Base-by-base conservation (phyloP, 202 grass and related monocot genomes). In the Elaeis oleifera region DNA sequence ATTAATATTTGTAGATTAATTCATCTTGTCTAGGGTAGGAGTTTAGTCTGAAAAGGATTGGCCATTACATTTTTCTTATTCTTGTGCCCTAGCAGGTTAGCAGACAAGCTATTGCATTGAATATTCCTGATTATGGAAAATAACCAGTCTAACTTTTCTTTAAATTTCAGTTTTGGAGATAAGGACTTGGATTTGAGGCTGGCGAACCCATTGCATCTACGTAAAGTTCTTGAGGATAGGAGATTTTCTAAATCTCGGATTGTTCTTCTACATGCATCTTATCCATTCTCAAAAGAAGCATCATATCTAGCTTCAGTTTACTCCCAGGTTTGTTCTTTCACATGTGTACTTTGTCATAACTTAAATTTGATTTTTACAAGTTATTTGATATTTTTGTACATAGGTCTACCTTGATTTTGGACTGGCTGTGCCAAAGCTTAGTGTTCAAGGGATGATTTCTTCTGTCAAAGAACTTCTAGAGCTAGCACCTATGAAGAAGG, bases 381-480 rank as follows among this genome's bases (percentile, higher is more conserved):
- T 6, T 63, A 31, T 18, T 22, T 62, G 65, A 60, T 75, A 5
- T 64, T 54, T n/a, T 25, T 5, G 7, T 16, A 76, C 75, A 65
- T 73, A 97, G 94, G 80, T 97, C 15, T 97, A 97, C 63, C 88
- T 97, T 89, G 88, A 97, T 91, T 92, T 97, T 89, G 84, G 94
- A 49, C 80, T 97, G 77, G 85, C 75, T 5, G 79, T 97, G 75
- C 92, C 84, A 57, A 97, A 97, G 74, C 84, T 97, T 72, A 86
- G 92, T 81, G 84, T 97, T 72, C 92, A 97, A 50, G 92, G 92
- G 80, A 97, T 91, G 88, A 69, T 68, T 48, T 88, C 84, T 21
- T 86, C 92, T 61, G 39, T 89, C 52, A 91, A 89, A 72, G 92
- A 89, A 79, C 92, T 97, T 39, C 57, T 97, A 52, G 79, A 97